Conservation (phyloP, 2,329 filamentous ascomycete species). For the Penicillium oxalicum region DNA sequence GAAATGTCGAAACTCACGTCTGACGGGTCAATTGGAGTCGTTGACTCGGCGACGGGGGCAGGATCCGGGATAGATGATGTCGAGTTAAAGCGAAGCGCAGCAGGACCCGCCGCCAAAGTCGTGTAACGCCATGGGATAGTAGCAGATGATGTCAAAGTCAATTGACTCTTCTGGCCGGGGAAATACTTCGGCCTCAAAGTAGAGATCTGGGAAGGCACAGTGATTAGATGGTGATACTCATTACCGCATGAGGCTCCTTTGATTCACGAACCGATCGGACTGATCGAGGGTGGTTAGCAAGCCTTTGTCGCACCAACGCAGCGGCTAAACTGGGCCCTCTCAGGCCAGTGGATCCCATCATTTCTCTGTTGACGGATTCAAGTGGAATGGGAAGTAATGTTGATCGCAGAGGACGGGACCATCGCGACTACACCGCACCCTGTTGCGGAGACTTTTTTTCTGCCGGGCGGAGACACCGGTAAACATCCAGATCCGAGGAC, state of each 20-base stretch:
- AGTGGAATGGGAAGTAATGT: conserved; percentile 6
- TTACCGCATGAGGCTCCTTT: background rate
- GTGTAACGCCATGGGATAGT: conserved; percentile 20
- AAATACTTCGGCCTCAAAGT: conserved; percentile 27
- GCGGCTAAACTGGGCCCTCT: conserved; percentile 44
- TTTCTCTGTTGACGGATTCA: conserved; percentile 24
- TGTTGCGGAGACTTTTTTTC: conserved; percentile 30
- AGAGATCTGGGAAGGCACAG: conserved; percentile 26
- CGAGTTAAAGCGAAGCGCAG: conserved; percentile 36
- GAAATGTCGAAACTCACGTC: conserved; percentile 35
- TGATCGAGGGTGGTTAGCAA: conserved; percentile 24
- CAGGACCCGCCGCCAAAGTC: conserved; percentile 17
- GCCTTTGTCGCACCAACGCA: conserved; percentile 28
- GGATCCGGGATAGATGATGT: conserved; percentile 23
- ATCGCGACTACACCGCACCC: conserved; percentile 19
- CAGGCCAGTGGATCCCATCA: conserved; percentile 53
- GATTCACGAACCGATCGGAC: conserved; percentile 32
- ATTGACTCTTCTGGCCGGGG: conserved; percentile 16
- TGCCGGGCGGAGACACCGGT: conserved; percentile 30
- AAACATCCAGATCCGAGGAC: conserved; percentile 11
- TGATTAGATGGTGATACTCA: conserved; percentile 14
- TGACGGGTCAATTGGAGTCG: conserved; percentile 20
- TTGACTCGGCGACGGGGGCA: conserved; percentile 11
- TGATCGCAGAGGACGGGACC: conserved; percentile 9
- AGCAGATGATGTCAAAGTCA: conserved; percentile 17